Conservation (phyloP, 306 rosid genomes). For the Echinosophora koreensis region DNA sequence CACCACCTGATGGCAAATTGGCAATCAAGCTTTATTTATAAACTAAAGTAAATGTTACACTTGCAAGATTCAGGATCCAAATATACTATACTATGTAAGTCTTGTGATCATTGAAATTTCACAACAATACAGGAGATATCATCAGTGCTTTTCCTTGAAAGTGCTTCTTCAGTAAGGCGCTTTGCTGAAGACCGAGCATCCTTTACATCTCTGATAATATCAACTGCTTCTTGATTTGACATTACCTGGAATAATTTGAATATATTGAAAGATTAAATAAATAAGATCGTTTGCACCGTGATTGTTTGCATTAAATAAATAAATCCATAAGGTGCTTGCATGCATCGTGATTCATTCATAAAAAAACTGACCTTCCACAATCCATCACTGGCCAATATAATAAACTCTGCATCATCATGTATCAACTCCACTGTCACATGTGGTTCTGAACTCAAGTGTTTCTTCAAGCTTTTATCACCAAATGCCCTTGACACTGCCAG, state of each 20-base stretch:
- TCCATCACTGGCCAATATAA: slow-evolving; percentile 96
- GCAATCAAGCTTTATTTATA: slow-evolving; percentile 27
- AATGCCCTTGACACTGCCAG: slow-evolving; percentile 95
- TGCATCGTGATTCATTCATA: slow-evolving; percentile 7
- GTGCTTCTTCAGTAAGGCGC: slow-evolving; percentile 87
- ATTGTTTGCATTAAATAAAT: not conserved
- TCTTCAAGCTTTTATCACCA: slow-evolving; percentile 97
- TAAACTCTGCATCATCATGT: slow-evolving; percentile 69
- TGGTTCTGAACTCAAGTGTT: slow-evolving; percentile 92
- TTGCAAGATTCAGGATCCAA: slow-evolving; percentile 44
- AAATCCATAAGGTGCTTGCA: slow-evolving; percentile 1
- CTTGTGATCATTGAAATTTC: slow-evolving; percentile 64
- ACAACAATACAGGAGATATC: slow-evolving; percentile 90
- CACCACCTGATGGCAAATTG: slow-evolving; percentile 22
- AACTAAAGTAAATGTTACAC: slow-evolving; percentile 41
- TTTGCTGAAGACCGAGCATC: slow-evolving; percentile 91
- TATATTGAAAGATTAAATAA: slow-evolving; percentile 14
- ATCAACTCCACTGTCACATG: slow-evolving; percentile 62
- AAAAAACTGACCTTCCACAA: slow-evolving; percentile 87
- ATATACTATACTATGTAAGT: slow-evolving; percentile 5
- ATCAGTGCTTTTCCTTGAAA: slow-evolving; percentile 80
- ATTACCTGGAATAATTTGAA: slow-evolving; percentile 68
- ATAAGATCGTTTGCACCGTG: not conserved
- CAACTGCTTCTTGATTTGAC: slow-evolving; percentile 92
- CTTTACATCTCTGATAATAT: slow-evolving; percentile 67